Evolutionary conservation across 2,329 filamentous ascomycete genomes (phyloP), one percentile per base, ranked within the genome.

Genomic region (Beauveria brongniartii): DNA sequence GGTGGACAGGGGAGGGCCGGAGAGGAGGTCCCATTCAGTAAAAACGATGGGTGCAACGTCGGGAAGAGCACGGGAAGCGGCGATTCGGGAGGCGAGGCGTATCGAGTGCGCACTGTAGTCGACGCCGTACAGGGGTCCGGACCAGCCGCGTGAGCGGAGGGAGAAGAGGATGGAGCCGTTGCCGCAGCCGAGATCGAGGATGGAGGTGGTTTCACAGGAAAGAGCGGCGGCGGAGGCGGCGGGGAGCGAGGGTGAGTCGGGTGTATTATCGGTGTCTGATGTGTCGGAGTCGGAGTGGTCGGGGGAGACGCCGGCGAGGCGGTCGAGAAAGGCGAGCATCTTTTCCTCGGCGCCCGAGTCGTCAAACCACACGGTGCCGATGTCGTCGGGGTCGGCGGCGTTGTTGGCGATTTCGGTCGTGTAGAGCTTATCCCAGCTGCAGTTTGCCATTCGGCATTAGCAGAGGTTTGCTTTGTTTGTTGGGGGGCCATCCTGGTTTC

Each of bases 341-440:
- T 92, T 92, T 64, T 86, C 80, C 70, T 96, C 91, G 64, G 94
- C 94, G 69, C 89, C 86, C 37, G 91, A 90, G 76, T 97, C 94
- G 72, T 92, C 89, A 81, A 99, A 99, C 94, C 94, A 99, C 68
- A 94, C 86, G 34, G 92, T 96, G 66, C 93, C 93, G 63, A 88
- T 88, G 78, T 96, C 90, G 61, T 82, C 75, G 10, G 90, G 85
- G 75, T 95, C 85, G 64, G 82, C 73, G 59, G 83, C 76, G 73
- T 92, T 84, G 75, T 94, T 93, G 63, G 77, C 72, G 58, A 91
- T 79, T 73, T 94, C 89, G 66, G 78, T 81, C 1, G 80, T 78
- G 78, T 95, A 94, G 64, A 91, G 83, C 22, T 76, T 77, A 73
- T 93, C 87, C 89, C 89, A 92, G 76, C 89, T 92, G 40, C 14